phyloP scores from a whole-genome alignment of 306 rosid species.

The Luffa acutangula region DNA sequence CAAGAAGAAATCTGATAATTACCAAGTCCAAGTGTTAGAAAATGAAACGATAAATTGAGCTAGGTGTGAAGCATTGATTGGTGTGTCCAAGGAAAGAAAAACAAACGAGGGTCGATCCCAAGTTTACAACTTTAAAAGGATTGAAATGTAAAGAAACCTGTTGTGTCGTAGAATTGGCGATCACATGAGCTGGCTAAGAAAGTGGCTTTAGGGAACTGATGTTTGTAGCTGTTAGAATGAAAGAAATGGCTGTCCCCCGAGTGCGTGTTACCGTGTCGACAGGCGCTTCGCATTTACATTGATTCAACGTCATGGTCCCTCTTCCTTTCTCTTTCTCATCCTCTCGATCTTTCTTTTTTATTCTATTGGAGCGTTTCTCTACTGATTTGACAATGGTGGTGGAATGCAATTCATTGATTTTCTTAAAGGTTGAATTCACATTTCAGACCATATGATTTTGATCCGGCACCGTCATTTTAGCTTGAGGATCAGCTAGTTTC shows the following conservation, averaged over 20 bases:
- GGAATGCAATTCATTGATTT: background rate
- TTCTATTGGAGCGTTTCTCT: background rate
- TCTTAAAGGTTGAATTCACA: background rate
- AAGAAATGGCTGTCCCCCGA: background rate
- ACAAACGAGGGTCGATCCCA: background rate
- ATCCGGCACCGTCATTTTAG: too few species aligned
- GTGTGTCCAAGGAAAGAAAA: background rate
- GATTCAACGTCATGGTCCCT: constrained; percentile 5
- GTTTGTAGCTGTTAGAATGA: background rate
- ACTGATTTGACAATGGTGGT: background rate
- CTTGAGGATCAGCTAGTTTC: too few species aligned
- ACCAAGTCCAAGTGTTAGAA: background rate
- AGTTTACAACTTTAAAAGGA: background rate
- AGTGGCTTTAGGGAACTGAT: background rate
- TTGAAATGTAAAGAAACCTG: background rate
- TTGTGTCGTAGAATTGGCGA: background rate
- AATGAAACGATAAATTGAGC: background rate
- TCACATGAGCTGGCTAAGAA: constrained; percentile 1
- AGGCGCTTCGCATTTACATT: background rate
- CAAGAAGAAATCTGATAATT: background rate
- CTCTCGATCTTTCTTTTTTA: background rate
- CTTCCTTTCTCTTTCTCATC: background rate
- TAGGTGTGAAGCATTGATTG: background rate
- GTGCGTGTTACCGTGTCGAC: background rate
- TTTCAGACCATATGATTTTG: too few species aligned